A percentile compares a stretch with the other conserved stretches of the same genome.
These are phyloP conservation scores for Alternaria brassicicola DNA, from an alignment of 2,329 filamentous ascomycete species.

Conservation along the genomic window DNA sequence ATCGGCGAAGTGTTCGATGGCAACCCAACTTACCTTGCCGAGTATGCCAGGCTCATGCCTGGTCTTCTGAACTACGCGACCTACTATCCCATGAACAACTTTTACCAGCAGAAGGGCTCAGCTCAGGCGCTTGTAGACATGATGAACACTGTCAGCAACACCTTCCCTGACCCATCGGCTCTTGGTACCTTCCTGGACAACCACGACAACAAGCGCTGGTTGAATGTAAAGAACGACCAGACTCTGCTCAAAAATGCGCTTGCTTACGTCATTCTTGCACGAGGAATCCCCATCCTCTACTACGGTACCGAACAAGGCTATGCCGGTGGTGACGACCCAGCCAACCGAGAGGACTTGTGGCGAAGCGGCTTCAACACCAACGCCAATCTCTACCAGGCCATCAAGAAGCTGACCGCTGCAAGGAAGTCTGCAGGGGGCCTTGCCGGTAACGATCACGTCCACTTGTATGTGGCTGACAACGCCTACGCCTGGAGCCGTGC, in stretches of 20 bases:
- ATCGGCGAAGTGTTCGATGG: constrained; percentile 67
- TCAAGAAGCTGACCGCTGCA: constrained; percentile 34
- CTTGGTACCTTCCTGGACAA: constrained; percentile 50
- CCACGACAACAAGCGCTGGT: constrained; percentile 49
- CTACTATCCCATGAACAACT: constrained; percentile 51
- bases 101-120: constrained; percentile 43
- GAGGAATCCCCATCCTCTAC: constrained; percentile 51
- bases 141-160: constrained; percentile 40
- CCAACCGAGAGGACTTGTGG: constrained; percentile 52
- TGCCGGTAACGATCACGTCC: constrained; percentile 52
- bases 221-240: constrained; percentile 45
- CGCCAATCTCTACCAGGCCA: constrained; percentile 37
- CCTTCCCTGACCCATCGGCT: constrained; percentile 43
- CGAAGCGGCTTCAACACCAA: constrained; percentile 44
- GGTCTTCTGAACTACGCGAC: constrained; percentile 67
- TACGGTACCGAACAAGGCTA: constrained; percentile 50
- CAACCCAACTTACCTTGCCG: constrained; percentile 57
- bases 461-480: constrained; percentile 51
- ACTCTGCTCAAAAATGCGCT: constrained; percentile 49
- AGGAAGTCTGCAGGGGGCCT: constrained; percentile 51
- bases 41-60: constrained; percentile 62
- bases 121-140: constrained; percentile 45
- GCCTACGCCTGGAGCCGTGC: constrained; percentile 57
- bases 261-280: constrained; percentile 46
- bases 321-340: constrained; percentile 46